Percentiles rank a stretch among this genome's conserved stretches.
Evolutionary conservation across 2,329 filamentous ascomycete species (phyloP).

Genomic region (Coniochaeta hoffmannii): DNA sequence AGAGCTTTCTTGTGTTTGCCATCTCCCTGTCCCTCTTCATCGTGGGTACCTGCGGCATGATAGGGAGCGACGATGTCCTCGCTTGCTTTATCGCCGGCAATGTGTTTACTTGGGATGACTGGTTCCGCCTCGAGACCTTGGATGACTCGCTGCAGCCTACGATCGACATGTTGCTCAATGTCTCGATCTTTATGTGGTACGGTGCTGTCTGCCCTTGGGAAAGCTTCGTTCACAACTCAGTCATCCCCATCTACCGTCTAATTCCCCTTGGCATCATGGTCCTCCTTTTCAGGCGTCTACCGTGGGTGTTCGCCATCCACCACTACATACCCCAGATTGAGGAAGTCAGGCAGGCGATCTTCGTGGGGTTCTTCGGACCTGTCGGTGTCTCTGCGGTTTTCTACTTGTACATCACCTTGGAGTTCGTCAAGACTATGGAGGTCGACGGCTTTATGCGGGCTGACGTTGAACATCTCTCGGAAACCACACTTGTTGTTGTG

Average conservation of each 20-base stretch:
- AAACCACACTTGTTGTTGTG: conserved; percentile 64
- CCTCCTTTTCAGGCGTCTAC: conserved; percentile 68
- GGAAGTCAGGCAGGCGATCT: conserved; percentile 64
- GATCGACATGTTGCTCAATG: conserved; percentile 89
- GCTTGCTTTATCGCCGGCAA: conserved; percentile 92
- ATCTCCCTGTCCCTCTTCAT: conserved; percentile 83
- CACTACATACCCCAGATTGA: conserved; percentile 75
- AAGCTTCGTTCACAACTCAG: conserved; percentile 55
- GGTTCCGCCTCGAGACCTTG: conserved; percentile 82
- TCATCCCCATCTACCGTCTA: conserved; percentile 69
- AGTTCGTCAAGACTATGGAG: conserved; percentile 58
- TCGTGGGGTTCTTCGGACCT: conserved; percentile 89
- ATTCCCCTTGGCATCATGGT: conserved; percentile 68
- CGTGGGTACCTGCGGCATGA: conserved; percentile 76
- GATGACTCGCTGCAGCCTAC: conserved; percentile 93
- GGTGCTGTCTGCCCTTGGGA: conserved; percentile 80
- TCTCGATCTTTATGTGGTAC: conserved; percentile 85
- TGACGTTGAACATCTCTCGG: conserved; percentile 59
- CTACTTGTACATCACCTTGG: conserved; percentile 74
- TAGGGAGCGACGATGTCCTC: conserved; percentile 83
- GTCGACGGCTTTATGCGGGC: conserved; percentile 52
- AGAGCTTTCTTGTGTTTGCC: conserved; percentile 82
- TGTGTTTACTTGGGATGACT: conserved; percentile 86
- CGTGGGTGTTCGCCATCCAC: conserved; percentile 67
- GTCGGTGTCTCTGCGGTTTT: conserved; percentile 90